A percentile compares a stretch with the other conserved stretches of the same genome.
Evolutionary conservation across 495 filamentous ascomycete genomes (phyloP).

Genomic region (Aspergillus coremiiformis): DNA sequence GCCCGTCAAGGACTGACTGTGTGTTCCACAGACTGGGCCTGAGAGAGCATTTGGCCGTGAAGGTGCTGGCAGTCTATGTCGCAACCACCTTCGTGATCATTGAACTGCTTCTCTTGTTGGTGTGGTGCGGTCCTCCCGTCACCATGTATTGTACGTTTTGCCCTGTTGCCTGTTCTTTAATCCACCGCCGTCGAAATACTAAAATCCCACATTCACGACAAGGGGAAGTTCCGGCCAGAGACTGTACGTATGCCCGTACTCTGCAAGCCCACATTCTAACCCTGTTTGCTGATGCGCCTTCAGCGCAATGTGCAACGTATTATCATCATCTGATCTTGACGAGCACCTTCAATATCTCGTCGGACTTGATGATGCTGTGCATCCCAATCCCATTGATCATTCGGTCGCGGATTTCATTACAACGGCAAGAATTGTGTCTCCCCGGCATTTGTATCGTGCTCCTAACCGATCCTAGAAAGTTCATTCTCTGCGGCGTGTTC

Average conservation of each 20-base stretch:
- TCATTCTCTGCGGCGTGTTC: background rate
- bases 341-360: constrained; percentile 49
- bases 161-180: constrained; percentile 6
- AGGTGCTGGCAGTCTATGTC: constrained; percentile 40
- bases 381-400: constrained; percentile 47
- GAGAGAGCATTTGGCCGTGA: constrained; percentile 41
- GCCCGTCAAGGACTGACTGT: too few species aligned
- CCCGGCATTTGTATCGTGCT: background rate
- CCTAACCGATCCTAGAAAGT: background rate
- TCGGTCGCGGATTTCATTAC: constrained; percentile 24
- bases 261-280: background rate
- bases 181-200: too few species aligned
- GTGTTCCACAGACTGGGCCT: constrained; percentile 21
- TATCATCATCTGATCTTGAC: constrained; percentile 47
- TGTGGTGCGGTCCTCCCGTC: constrained; percentile 48
- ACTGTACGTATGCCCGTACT: background rate
- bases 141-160: constrained; percentile 39
- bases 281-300: background rate
- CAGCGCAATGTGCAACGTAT: background rate
- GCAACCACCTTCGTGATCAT: constrained; percentile 41
- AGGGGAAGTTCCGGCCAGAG: background rate
- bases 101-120: constrained; percentile 45
- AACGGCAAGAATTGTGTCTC: background rate
- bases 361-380: constrained; percentile 46
- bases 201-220: background rate